Conservation (phyloP, 73 alveolate species). For the Symbiodinium natans region DNA sequence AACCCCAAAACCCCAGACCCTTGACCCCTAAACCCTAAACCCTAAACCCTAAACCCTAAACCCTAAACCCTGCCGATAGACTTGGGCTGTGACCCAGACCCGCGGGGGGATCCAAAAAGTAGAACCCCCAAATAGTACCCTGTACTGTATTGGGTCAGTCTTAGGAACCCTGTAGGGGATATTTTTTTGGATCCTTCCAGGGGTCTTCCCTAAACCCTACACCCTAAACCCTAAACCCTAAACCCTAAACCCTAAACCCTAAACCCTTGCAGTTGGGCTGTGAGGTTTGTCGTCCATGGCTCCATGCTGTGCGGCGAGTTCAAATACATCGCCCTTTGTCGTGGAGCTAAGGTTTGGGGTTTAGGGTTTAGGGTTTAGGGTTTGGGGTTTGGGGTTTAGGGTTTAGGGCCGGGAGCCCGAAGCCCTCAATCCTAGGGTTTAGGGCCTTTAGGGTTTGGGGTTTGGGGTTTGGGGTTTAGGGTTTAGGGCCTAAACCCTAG, state of each 20-base stretch:
- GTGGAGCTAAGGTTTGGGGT: neutral
- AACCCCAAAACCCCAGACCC: neutral
- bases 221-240: neutral
- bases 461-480: neutral
- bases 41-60: neutral
- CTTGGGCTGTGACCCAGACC: too few relatives aligned
- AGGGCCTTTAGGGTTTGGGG: neutral
- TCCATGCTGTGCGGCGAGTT: slow-evolving; percentile 89
- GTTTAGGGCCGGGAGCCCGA: too few relatives aligned
- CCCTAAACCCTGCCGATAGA: neutral
- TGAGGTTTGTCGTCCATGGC: slow-evolving; percentile 89
- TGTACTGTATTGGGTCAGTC: too few relatives aligned
- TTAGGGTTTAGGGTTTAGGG: neutral
- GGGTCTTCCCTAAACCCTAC: too few relatives aligned
- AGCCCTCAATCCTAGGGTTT: neutral
- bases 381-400: neutral
- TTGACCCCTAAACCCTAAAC: neutral
- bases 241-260: neutral
- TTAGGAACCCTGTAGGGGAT: too few relatives aligned
- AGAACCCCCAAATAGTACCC: too few relatives aligned
- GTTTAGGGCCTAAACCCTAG: neutral
- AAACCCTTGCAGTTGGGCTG: neutral
- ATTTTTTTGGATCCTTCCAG: too few relatives aligned
- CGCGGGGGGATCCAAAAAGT: too few relatives aligned
- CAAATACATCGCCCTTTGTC: slow-evolving; percentile 60